These are phyloP conservation scores for Chrysoporthe cubensis DNA, from an alignment of 2,329 filamentous ascomycete genomes.

Conservation along the genomic window DNA sequence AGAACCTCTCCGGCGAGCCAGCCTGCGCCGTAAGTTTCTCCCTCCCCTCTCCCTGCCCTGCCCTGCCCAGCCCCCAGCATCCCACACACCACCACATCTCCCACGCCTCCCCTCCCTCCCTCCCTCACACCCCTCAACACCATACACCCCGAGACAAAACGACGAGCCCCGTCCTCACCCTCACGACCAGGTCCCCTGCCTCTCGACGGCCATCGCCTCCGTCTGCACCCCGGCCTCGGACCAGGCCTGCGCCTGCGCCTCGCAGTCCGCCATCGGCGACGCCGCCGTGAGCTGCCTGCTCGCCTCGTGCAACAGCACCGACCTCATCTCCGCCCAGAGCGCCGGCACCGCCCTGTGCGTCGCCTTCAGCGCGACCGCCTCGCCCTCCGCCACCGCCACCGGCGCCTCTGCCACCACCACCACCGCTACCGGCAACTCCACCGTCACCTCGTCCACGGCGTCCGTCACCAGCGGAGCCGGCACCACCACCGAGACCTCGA, in stretches of 20 bases:
- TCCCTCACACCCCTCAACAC: background rate
- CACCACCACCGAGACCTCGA: conserved; percentile 1
- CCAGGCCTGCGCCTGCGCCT: conserved; percentile 55
- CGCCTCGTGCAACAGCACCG: conserved; percentile 34
- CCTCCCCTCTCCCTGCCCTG: background rate
- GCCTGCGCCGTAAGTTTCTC: conserved; percentile 41
- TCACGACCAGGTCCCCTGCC: conserved; percentile 48
- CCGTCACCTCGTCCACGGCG: conserved; percentile 4
- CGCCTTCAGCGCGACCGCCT: conserved; percentile 32
- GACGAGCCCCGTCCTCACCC: background rate
- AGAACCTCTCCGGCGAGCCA: conserved; percentile 42
- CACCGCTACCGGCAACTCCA: conserved; percentile 1
- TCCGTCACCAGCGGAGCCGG: background rate
- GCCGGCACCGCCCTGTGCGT: conserved; percentile 40
- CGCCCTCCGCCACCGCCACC: conserved; percentile 11
- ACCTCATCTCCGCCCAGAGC: conserved; percentile 37
- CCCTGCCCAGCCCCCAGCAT: background rate
- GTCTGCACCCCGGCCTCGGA: conserved; percentile 50
- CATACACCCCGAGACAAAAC: background rate
- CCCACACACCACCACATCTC: no score
- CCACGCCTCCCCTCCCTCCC: no score
- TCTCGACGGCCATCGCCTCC: conserved; percentile 50
- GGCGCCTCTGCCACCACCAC: conserved; percentile 3
- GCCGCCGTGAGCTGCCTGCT: conserved; percentile 40
- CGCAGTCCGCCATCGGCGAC: conserved; percentile 37